A percentile compares a stretch with the other conserved stretches of the same genome.
These are phyloP conservation scores for Hymenoscyphus albidus DNA, from an alignment of 2,329 filamentous ascomycete genomes.

Conservation along the genomic window DNA sequence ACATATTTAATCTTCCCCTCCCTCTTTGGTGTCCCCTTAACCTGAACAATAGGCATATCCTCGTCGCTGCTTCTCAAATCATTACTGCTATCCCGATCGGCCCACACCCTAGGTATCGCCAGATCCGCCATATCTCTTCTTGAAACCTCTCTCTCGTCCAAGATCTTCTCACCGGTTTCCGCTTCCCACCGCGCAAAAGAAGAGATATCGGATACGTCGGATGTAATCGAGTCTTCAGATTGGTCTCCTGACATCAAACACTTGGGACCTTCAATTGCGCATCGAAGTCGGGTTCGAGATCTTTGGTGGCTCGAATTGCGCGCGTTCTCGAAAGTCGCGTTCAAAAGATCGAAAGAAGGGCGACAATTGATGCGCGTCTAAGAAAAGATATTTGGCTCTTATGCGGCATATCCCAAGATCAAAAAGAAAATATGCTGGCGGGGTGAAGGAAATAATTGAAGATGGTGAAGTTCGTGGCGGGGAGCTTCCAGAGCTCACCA, in stretches of 20 bases:
- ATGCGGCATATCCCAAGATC: neutral
- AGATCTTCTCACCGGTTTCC: constrained; percentile 11
- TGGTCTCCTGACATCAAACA: neutral
- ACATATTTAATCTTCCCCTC: neutral
- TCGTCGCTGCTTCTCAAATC: constrained; percentile 21
- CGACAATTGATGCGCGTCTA: neutral
- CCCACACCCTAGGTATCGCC: constrained; percentile 15
- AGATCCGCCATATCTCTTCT: constrained; percentile 13
- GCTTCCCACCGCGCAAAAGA: constrained; percentile 24
- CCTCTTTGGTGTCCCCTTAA: neutral
- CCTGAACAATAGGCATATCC: neutral
- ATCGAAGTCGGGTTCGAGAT: neutral
- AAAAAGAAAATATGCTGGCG: neutral
- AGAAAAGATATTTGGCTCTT: neutral
- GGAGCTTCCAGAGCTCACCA: neutral
- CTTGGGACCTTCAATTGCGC: neutral
- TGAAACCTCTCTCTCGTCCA: constrained; percentile 13
- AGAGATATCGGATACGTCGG: constrained; percentile 18
- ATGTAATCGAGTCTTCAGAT: neutral
- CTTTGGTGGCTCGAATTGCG: neutral
- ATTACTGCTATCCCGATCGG: constrained; percentile 23
- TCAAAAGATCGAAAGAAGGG: neutral
- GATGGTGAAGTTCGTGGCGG: neutral
- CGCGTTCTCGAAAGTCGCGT: neutral
- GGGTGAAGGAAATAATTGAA: neutral